Evolutionary conservation across 2,329 filamentous ascomycete genomes (phyloP).

Genomic region (Ascomycota sp.): DNA sequence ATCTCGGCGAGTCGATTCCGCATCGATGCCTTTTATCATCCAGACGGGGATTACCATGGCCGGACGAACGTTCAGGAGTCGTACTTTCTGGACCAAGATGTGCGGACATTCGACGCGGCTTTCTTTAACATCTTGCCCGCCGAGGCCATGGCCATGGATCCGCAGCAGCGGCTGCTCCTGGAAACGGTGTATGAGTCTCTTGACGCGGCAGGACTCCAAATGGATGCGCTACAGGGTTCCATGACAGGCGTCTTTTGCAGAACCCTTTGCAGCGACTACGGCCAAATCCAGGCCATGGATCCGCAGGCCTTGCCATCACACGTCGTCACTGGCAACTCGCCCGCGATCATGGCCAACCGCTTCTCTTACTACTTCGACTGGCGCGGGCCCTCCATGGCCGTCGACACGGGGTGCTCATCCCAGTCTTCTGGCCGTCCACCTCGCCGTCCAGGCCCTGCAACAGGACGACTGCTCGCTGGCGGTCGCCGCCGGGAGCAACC

Average conservation of each 20-base stretch:
- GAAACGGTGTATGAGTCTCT: slow-evolving; percentile 21
- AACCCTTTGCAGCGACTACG: slow-evolving; percentile 14
- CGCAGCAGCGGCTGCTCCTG: slow-evolving; percentile 19
- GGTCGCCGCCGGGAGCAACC: slow-evolving; percentile 18
- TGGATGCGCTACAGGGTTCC: slow-evolving; percentile 20
- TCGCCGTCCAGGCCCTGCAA: slow-evolving; percentile 10
- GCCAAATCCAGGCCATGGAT: slow-evolving; percentile 10
- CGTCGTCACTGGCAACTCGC: slow-evolving; percentile 20
- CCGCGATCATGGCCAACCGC: slow-evolving; percentile 21
- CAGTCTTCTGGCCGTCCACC: slow-evolving; percentile 24
- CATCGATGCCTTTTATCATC: slow-evolving; percentile 6
- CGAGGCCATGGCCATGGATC: slow-evolving; percentile 20
- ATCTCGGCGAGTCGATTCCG: slow-evolving; percentile 7
- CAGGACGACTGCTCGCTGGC: slow-evolving; percentile 11
- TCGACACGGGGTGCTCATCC: slow-evolving; percentile 29
- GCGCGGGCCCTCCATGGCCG: slow-evolving; percentile 22
- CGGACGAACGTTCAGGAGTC: neutral
- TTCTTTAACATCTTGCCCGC: slow-evolving; percentile 19
- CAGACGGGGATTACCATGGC: slow-evolving; percentile 11
- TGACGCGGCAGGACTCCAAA: slow-evolving; percentile 11
- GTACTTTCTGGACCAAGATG: neutral
- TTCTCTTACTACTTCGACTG: slow-evolving; percentile 27
- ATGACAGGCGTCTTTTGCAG: slow-evolving; percentile 24
- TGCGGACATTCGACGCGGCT: slow-evolving; percentile 12
- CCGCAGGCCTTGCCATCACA: slow-evolving; percentile 13